phyloP scores from a whole-genome alignment of 805 yeast genomes.

The Wickerhamiella sorbophila region DNA sequence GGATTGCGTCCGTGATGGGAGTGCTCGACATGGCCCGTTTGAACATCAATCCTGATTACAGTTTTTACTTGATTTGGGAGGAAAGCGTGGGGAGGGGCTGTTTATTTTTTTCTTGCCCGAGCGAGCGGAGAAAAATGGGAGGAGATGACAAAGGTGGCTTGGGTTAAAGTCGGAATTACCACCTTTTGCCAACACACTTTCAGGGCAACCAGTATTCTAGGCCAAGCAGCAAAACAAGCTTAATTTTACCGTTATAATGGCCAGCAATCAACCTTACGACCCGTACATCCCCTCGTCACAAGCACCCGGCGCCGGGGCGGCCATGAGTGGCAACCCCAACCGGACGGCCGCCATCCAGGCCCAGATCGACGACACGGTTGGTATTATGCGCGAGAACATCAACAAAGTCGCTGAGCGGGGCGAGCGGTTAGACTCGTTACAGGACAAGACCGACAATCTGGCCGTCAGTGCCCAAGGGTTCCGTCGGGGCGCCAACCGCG shows the following conservation, averaged over 20 bases:
- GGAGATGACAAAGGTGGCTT: background rate
- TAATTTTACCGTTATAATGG: conserved; percentile 31
- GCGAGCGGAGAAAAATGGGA: too few relatives aligned
- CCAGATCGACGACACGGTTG: conserved; percentile 92
- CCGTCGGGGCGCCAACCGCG: conserved; percentile 92
- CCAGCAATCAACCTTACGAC: conserved; percentile 71
- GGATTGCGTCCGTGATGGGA: conserved; percentile 39
- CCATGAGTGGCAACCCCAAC: conserved; percentile 32
- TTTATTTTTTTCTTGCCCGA: background rate
- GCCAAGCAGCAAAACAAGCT: background rate
- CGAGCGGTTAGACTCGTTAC: conserved; percentile 80
- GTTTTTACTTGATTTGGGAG: background rate
- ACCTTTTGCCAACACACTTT: too few relatives aligned
- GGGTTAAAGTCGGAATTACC: too few relatives aligned
- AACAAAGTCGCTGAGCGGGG: conserved; percentile 93
- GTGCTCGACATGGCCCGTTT: conserved; percentile 1
- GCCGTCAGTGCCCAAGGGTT: conserved; percentile 89
- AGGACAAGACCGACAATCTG: conserved; percentile 83
- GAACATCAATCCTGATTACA: background rate
- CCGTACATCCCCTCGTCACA: conserved; percentile 60
- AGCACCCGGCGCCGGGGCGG: conserved; percentile 13
- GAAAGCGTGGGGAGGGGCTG: background rate
- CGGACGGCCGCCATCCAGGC: conserved; percentile 77
- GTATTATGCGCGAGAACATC: conserved; percentile 93
- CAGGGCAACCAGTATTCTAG: background rate